Evolutionary conservation across 2,329 filamentous ascomycete genomes (phyloP).

Genomic region (Ascochyta viciae-villosae): DNA sequence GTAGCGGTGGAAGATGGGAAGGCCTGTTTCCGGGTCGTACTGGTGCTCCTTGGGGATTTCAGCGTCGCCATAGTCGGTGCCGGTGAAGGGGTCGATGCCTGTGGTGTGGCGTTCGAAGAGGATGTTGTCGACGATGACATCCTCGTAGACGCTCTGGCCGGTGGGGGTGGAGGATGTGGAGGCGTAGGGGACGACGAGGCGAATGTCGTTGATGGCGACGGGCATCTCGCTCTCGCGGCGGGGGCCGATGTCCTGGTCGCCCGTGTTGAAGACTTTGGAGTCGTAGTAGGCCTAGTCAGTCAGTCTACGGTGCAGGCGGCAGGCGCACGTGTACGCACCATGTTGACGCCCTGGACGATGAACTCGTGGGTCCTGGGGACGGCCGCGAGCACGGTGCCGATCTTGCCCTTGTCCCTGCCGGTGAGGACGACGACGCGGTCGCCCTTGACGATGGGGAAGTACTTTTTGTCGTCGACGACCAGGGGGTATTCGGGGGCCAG

Average conservation of each 20-base stretch:
- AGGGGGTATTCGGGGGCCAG: constrained; percentile 34
- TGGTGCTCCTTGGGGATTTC: constrained; percentile 39
- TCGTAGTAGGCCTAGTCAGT: constrained; percentile 50
- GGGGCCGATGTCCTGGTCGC: constrained; percentile 44
- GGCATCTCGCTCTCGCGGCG: constrained; percentile 61
- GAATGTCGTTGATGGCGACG: constrained; percentile 74
- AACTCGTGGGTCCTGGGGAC: constrained; percentile 45
- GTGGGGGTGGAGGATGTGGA: constrained; percentile 59
- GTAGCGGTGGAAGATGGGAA: constrained; percentile 45
- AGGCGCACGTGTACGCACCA: constrained; percentile 31
- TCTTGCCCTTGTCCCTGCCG: constrained; percentile 82
- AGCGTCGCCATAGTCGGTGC: constrained; percentile 33
- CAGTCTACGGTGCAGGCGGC: not conserved
- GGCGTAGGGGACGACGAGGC: constrained; percentile 77
- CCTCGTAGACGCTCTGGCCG: constrained; percentile 64
- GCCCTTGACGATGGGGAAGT: constrained; percentile 55
- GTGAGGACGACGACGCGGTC: constrained; percentile 85
- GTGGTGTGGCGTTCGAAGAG: constrained; percentile 41
- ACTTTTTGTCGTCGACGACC: constrained; percentile 39
- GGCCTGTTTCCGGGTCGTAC: constrained; percentile 38
- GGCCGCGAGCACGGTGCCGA: constrained; percentile 72
- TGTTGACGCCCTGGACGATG: constrained; percentile 50
- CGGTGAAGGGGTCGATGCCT: constrained; percentile 41
- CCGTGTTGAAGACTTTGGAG: constrained; percentile 46
- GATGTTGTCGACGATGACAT: constrained; percentile 55